Conservation (phyloP, 1,284 basidiomycete genomes). For the Exsudoporus floridanus region DNA sequence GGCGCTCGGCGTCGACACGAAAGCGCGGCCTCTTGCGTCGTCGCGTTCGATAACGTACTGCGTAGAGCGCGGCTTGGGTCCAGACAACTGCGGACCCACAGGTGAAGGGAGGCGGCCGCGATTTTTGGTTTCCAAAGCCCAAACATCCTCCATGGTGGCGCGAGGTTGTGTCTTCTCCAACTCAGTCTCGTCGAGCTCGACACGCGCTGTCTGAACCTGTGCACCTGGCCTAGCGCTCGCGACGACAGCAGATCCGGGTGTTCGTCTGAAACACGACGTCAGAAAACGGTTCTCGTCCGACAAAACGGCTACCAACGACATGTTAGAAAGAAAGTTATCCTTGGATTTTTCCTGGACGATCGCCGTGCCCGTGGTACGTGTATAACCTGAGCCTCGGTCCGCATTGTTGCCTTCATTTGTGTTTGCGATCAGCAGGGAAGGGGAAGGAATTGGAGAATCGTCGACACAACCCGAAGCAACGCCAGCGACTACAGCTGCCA, state of each 20-base stretch:
- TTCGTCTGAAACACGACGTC: constrained; percentile 9
- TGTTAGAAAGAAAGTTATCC: too few relatives aligned
- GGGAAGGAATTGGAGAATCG: not conserved
- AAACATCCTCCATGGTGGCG: not conserved
- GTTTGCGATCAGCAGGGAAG: not conserved
- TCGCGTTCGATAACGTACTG: not conserved
- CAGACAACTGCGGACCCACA: not conserved
- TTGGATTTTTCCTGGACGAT: not conserved
- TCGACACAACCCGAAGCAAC: not conserved
- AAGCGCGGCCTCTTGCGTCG: not conserved
- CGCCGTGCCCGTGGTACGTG: not conserved
- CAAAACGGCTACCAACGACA: constrained; percentile 10
- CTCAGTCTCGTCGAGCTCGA: not conserved
- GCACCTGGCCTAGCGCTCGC: not conserved
- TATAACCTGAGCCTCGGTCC: not conserved
- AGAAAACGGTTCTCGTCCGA: not conserved
- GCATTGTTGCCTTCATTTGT: not conserved
- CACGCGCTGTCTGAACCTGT: not conserved
- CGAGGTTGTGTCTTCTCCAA: not conserved
- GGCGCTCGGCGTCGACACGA: too few relatives aligned
- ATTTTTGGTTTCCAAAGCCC: not conserved
- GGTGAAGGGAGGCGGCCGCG: not conserved
- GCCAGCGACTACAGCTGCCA: not conserved
- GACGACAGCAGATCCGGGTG: too few relatives aligned
- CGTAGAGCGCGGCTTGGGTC: not conserved